A percentile compares a stretch with the other conserved stretches of the same genome.
These are phyloP conservation scores for Pestalotiopsis sp. DNA, from an alignment of 2,329 filamentous ascomycete species.

Conservation along the genomic window DNA sequence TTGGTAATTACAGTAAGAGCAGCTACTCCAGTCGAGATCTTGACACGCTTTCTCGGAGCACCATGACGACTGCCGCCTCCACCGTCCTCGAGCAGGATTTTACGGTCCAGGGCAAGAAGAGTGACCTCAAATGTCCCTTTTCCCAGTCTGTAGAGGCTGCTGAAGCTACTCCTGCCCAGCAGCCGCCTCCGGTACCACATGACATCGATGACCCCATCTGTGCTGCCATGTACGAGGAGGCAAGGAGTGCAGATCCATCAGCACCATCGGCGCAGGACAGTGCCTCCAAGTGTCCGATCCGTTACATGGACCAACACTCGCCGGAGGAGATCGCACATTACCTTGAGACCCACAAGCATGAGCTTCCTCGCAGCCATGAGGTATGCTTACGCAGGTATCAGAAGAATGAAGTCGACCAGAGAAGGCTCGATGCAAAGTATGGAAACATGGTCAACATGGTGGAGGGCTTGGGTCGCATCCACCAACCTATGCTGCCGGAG, in stretches of 20 bases:
- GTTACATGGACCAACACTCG: conserved; percentile 88
- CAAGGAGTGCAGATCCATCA: conserved; percentile 47
- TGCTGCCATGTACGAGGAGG: conserved; percentile 65
- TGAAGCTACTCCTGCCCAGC: conserved; percentile 27
- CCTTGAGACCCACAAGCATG: conserved; percentile 93
- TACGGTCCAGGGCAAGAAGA: conserved; percentile 81
- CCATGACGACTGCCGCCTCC: conserved; percentile 62
- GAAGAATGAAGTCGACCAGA: conserved; percentile 81
- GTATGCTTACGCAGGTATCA: conserved; percentile 90
- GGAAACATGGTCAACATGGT: conserved; percentile 94
- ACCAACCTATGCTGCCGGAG: conserved; percentile 81
- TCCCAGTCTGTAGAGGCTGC: conserved; percentile 34
- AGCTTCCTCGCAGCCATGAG: conserved; percentile 90
- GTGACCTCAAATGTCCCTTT: conserved; percentile 82
- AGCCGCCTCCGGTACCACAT: conserved; percentile 47
- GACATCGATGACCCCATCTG: conserved; percentile 63
- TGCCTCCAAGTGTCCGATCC: conserved; percentile 80
- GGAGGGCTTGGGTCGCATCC: conserved; percentile 82
- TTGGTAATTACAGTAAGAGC: conserved; percentile 54
- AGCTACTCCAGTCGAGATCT: conserved; percentile 53
- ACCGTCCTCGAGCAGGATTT: conserved; percentile 85
- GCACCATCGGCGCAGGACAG: conserved; percentile 50
- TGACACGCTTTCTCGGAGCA: conserved; percentile 48
- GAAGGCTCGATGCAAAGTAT: conserved; percentile 91
- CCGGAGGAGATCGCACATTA: conserved; percentile 93